Evolutionary conservation across 2,329 filamentous ascomycete genomes (phyloP), one percentile per base, ranked within the genome.

Genomic region (Colletotrichum sojae): DNA sequence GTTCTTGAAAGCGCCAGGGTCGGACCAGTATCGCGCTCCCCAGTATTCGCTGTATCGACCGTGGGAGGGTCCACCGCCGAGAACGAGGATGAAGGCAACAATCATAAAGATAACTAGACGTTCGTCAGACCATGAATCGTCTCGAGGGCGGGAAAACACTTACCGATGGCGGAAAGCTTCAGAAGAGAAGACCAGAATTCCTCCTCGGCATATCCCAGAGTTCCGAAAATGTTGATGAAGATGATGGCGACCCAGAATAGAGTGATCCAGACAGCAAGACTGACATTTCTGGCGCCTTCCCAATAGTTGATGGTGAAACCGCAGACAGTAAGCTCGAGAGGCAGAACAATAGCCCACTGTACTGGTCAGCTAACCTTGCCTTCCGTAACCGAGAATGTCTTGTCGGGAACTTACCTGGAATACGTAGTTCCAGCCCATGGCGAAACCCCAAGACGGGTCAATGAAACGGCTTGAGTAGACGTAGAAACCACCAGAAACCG

Each of bases 1-100:
- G 74, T 93, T 89, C 76, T 91, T 82, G 78, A 94, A 94, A 0
- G 85, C 84, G 20, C 85, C 85, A 0, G 85, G 82, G 25, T 85
- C 75, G 62, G 85, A 76, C 85, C 86, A 86, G 40, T 83, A 82
- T 5, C 83, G 81, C 0, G 83, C 83, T 15, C 88, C 85, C 74
- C 79, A 84, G 75, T 88, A 88, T 12, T 84, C 67, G 67, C 69
- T 56, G 71, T 85, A 86, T 20, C 71, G 62, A 40, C 85, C 84
- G 22, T 74, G 79, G 1, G 80, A 83, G 4, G 89, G 88, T 1
- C 89, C 89, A 65, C 90, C 90, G 20, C 90, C 90, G 5, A 84
- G 82, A 48, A 90, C 86, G 45, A 89, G 81, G 22, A 91, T 81
- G 43, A 91, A 83, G 16, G 85, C 84, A 52, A 90, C 83, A 69